Base-by-base conservation (phyloP, 2,329 filamentous ascomycete species). In the Davidsoniella eucalypti region DNA sequence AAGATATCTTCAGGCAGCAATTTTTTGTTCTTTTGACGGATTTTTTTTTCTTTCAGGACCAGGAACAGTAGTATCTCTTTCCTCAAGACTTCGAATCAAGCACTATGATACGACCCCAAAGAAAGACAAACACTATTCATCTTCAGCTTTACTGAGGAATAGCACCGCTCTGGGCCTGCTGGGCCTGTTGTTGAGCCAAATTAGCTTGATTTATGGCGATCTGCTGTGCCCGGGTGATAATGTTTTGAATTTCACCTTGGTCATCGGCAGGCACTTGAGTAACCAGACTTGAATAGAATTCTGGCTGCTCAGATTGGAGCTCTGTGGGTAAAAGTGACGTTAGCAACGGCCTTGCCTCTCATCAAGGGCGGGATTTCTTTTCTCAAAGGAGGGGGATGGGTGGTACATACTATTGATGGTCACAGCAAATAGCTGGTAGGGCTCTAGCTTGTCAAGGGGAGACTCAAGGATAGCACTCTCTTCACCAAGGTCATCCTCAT, bases 391-490 rank as follows among this genome's bases (percentile, higher is more conserved):
- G 21, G 23, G 23, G 21, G 25, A 25, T 10, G 25, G n/a, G 6
- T 14, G 21, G 7, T 21, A 78, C 85, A 65, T 78, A 94, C 88
- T 83, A 61, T 90, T 66, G 57, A 96, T 70, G 16, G 85, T 81
- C 54, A 76, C 72, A 63, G 87, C 83, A 75, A 98, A 95, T 55
- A 94, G 71, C 61, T 81, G 76, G 61, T 98, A 98, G 2, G 90
- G 88, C 67, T 98, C 92, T 55, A 98, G 75, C 68, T 92, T 92
- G 65, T 98, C 92, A 21, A 98, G 73, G 14, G 90, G 88, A 10
- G 90, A 94, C 65, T 98, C 92, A 2, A 98, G 76, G 47, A 96
- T 71, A 53, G 86, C 84, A 63, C 88, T 90, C 59, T 96, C 92
- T 64, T 96, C 90, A 16, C 93, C 78, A 43, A 95, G 80, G 50